Evolutionary conservation across 2,329 filamentous ascomycete species (phyloP).

Genomic region (Phoma herbarum): DNA sequence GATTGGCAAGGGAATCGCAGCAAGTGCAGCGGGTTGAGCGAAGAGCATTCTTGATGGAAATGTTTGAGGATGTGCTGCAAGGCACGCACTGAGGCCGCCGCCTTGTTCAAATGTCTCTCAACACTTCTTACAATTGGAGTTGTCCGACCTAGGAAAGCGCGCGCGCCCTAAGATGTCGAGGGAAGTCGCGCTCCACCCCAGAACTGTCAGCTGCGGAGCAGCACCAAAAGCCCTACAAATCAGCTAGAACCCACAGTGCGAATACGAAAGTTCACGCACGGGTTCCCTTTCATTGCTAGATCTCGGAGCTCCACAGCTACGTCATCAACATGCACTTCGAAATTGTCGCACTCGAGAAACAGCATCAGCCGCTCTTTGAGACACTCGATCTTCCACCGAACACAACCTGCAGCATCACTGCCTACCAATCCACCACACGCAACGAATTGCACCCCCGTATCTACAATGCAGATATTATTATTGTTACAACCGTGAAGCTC

Average conservation of each 20-base stretch:
- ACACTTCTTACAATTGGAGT: background rate
- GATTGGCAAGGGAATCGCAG: constrained; percentile 15
- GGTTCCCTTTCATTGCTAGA: constrained; percentile 1
- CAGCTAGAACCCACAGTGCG: constrained; percentile 5
- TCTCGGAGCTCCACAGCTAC: constrained; percentile 8
- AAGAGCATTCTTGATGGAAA: background rate
- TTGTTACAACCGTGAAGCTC: constrained; percentile 54
- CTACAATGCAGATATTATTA: constrained; percentile 57
- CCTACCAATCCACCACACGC: constrained; percentile 38
- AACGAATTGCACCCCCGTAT: constrained; percentile 53
- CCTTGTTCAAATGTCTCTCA: constrained; percentile 7
- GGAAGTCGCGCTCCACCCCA: background rate
- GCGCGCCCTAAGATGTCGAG: constrained; percentile 9
- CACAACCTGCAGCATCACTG: constrained; percentile 55
- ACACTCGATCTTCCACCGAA: constrained; percentile 51
- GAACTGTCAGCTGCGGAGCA: constrained; percentile 2
- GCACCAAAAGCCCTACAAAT: background rate
- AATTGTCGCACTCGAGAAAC: constrained; percentile 57
- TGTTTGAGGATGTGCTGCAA: constrained; percentile 13
- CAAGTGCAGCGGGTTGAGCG: background rate
- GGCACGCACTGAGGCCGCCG: constrained; percentile 8
- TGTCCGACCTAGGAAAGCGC: background rate
- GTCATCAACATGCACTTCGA: constrained; percentile 51
- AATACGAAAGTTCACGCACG: constrained; percentile 4
- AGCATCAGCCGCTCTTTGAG: constrained; percentile 52